A percentile compares a stretch with the other conserved stretches of the same genome.
Conservation (phyloP, 768 basidiomycete genomes). For the Tephrocybe rancida region DNA sequence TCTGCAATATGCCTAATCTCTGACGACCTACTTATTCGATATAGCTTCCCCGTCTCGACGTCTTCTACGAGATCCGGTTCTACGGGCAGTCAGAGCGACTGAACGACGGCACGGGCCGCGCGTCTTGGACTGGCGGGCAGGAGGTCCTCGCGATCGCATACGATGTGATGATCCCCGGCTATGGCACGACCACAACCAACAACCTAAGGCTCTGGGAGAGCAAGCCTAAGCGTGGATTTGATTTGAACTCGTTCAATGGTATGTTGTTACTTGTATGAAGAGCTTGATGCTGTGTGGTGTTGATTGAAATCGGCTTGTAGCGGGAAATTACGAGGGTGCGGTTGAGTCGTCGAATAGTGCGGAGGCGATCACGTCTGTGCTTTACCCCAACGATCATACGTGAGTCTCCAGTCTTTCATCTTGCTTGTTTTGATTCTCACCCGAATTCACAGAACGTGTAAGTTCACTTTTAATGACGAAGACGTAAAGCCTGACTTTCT, state of each 20-base stretch:
- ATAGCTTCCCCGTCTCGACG: conserved; percentile 77
- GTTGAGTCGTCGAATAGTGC: conserved; percentile 90
- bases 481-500: neutral
- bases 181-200: conserved; percentile 82
- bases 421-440: neutral
- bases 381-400: conserved; percentile 96
- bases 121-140: conserved; percentile 85
- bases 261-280: neutral
- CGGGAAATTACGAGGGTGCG: conserved; percentile 91
- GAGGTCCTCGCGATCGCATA: conserved; percentile 94
- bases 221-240: conserved; percentile 89
- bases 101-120: conserved; percentile 59
- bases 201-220: conserved; percentile 87
- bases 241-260: conserved; percentile 96
- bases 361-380: conserved; percentile 89
- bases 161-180: conserved; percentile 93
- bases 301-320: conserved; percentile 35
- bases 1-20: neutral
- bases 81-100: conserved; percentile 81
- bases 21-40: neutral
- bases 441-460: conserved; percentile 41
- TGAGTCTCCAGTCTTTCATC: conserved; percentile 30
- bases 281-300: neutral
- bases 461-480: conserved; percentile 15
- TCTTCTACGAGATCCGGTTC: conserved; percentile 85